Conservation (phyloP, 1,139 yeast species). For the Torulaspora globosa region DNA sequence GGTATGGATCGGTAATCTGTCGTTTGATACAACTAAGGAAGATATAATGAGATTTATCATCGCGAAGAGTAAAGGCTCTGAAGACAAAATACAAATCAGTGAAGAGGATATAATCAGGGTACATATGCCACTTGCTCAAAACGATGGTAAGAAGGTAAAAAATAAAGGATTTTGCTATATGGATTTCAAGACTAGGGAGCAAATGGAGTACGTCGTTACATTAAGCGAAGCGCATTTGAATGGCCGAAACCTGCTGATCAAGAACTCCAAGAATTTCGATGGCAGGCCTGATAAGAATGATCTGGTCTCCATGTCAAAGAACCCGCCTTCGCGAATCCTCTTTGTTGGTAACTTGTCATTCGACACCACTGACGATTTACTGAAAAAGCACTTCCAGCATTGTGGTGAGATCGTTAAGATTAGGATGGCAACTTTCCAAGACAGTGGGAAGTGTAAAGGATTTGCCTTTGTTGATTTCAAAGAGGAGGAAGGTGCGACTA, state of each 20-base stretch:
- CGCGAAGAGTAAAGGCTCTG: slow-evolving; percentile 49
- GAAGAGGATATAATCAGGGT: slow-evolving; percentile 53
- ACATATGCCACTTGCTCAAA: slow-evolving; percentile 61
- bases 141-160: slow-evolving; percentile 51
- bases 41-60: slow-evolving; percentile 64
- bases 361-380: slow-evolving; percentile 79
- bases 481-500: slow-evolving; percentile 74
- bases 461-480: slow-evolving; percentile 89
- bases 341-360: slow-evolving; percentile 92
- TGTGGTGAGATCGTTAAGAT: slow-evolving; percentile 73
- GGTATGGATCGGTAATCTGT: slow-evolving; percentile 91
- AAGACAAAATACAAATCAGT: slow-evolving; percentile 40
- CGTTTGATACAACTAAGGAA: slow-evolving; percentile 78
- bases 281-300: slow-evolving; percentile 75
- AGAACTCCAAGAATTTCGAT: slow-evolving; percentile 73
- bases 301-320: slow-evolving; percentile 48
- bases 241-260: slow-evolving; percentile 82
- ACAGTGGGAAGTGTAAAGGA: slow-evolving; percentile 93
- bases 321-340: slow-evolving; percentile 83
- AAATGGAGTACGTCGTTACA: slow-evolving; percentile 59
- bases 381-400: slow-evolving; percentile 72
- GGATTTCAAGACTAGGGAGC: slow-evolving; percentile 65
- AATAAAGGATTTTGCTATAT: slow-evolving; percentile 81
- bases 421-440: slow-evolving; percentile 97
- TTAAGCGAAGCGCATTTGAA: slow-evolving; percentile 70